These are phyloP conservation scores for Coniosporium tulheliwenetii DNA, from an alignment of 2,329 filamentous ascomycete genomes.

Conservation along the genomic window DNA sequence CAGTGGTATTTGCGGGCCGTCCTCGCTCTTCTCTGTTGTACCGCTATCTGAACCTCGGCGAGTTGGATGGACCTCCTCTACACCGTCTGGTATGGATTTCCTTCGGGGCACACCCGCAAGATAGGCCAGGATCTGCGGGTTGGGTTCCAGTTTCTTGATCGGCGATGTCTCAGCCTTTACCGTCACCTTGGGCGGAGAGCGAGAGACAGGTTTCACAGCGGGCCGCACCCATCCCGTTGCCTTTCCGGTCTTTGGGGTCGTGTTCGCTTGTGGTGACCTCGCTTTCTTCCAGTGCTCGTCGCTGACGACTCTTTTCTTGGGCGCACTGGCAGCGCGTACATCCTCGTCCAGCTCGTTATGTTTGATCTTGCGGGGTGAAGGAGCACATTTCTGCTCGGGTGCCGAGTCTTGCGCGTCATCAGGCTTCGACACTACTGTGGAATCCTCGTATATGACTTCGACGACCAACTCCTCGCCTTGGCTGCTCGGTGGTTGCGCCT, in stretches of 20 bases:
- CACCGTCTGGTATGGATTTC: no score
- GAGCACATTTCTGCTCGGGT: slow-evolving; percentile 5
- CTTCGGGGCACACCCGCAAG: no score
- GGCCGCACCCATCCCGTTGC: no score
- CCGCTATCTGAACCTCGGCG: no score
- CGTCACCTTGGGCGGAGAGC: no score
- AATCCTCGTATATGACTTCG: neutral
- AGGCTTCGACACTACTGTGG: neutral
- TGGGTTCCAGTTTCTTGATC: no score
- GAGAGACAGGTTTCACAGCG: no score
- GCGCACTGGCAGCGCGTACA: slow-evolving; percentile 41
- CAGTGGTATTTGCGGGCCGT: no score
- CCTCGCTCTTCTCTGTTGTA: no score
- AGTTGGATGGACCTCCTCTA: no score
- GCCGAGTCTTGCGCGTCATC: neutral
- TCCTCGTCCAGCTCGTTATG: slow-evolving; percentile 27
- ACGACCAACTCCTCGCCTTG: neutral
- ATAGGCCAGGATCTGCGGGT: no score
- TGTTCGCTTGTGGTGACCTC: slow-evolving; percentile 13
- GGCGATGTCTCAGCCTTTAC: no score
- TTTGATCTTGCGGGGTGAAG: slow-evolving; percentile 8
- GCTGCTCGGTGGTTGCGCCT: neutral
- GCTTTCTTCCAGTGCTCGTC: slow-evolving; percentile 74
- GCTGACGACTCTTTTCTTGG: slow-evolving; percentile 84
- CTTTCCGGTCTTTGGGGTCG: slow-evolving; percentile 15